Evolutionary conservation across 2,329 filamentous ascomycete genomes (phyloP).

Genomic region (Trichophyton mentagrophytes): DNA sequence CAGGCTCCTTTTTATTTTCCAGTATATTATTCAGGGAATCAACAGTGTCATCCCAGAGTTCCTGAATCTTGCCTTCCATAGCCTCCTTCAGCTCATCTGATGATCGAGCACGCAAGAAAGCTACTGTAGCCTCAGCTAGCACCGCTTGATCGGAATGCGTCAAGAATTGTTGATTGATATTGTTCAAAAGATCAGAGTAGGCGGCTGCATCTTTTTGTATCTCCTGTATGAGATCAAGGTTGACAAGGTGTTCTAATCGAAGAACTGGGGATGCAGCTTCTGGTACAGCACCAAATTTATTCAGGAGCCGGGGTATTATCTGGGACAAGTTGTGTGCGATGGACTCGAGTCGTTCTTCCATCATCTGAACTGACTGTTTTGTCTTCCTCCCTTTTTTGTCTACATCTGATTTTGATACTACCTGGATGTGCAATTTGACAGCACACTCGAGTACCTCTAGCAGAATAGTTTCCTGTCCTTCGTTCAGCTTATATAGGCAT

Average conservation of each 20-base stretch:
- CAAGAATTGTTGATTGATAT: slow-evolving; percentile 86
- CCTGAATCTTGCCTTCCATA: slow-evolving; percentile 64
- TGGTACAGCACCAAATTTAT: slow-evolving; percentile 84
- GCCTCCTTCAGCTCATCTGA: slow-evolving; percentile 82
- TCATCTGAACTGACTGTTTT: slow-evolving; percentile 49
- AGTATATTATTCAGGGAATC: slow-evolving; percentile 60
- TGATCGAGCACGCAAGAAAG: slow-evolving; percentile 70
- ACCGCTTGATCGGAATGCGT: slow-evolving; percentile 82
- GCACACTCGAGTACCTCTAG: slow-evolving; percentile 76
- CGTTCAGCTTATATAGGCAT: slow-evolving; percentile 57
- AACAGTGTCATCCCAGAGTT: slow-evolving; percentile 74
- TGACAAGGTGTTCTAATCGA: slow-evolving; percentile 71
- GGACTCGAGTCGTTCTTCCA: slow-evolving; percentile 55
- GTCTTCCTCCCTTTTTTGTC: slow-evolving; percentile 45
- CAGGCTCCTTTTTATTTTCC: slow-evolving; percentile 47
- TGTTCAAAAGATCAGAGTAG: slow-evolving; percentile 70
- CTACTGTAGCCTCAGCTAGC: slow-evolving; percentile 67
- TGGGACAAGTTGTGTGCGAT: slow-evolving; percentile 64
- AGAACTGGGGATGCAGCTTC: slow-evolving; percentile 76
- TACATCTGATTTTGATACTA: slow-evolving; percentile 49
- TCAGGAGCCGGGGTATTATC: slow-evolving; percentile 72
- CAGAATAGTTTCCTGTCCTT: slow-evolving; percentile 69
- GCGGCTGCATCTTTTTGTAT: slow-evolving; percentile 72
- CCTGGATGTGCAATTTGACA: slow-evolving; percentile 60
- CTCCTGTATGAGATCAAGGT: slow-evolving; percentile 77